Evolutionary conservation across 768 basidiomycete species (phyloP), one percentile per base, ranked within the genome.

Genomic region (Suillus variegatus): DNA sequence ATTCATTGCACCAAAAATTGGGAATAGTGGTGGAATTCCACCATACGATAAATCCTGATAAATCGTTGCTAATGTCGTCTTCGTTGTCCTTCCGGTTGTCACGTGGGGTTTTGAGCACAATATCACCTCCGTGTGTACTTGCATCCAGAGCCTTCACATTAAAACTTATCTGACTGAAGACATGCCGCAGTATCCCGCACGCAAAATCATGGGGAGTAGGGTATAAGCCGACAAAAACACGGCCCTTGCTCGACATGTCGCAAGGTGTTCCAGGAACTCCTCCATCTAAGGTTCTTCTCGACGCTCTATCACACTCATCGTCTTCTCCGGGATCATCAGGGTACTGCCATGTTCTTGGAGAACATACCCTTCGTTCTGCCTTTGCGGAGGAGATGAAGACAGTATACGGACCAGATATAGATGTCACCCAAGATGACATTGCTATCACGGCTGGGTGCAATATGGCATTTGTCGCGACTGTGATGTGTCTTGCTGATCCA

Each of bases 251-350:
- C n/a, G 83, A 86, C 69, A 87, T 93, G 81, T 88, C 89, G 1
- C 91, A 93, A 75, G 90, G 93, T 47, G 86, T 88, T 0, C 93
- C 93, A 0, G 88, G 88, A 6, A 80, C 78, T 0, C 85, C 88
- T 0, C 93, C 93, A 0, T 85, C 88, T 3, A 71, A 77, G 2
- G 60, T 71, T 1, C 76, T 93, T 10, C 81, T 87, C 41, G 71
- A 81, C 0, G 82, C 85, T 1, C 72, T 94, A 1, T 80, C 78
- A 0, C 70, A 71, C 10, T 81, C 84, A 0, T 75, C 85, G 0
- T 75, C 81, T 9, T 81, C 82, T 49, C 80, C 82, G 0, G 54
- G 60, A 6, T 82, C 79, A 41, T 84, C 84, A 52, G 83, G 85
- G 5, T 94, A 94, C 66, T 80, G 85, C 9, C 75, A 81, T 2